Percentiles rank a stretch among this genome's conserved stretches.
Evolutionary conservation across 2,329 filamentous ascomycete species (phyloP).

Genomic region (Pseudocercospora eumusae): DNA sequence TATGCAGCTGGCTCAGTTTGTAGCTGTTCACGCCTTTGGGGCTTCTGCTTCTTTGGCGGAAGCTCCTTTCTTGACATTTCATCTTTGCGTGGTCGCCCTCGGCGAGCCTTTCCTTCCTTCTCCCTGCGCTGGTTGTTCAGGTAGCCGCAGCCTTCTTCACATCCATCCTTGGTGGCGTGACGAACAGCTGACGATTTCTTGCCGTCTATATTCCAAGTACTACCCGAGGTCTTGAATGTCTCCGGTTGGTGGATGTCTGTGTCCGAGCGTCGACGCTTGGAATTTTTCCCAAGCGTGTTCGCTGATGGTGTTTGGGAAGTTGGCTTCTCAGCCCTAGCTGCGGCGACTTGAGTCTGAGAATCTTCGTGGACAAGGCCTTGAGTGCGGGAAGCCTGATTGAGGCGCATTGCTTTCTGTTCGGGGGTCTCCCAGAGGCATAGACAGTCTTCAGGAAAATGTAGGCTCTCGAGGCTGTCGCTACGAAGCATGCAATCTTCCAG

Average conservation of each 20-base stretch:
- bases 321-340: background rate
- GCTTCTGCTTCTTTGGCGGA: background rate
- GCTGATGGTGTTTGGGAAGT: background rate
- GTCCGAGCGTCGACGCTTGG: background rate
- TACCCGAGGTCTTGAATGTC: background rate
- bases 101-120: background rate
- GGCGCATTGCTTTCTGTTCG: background rate
- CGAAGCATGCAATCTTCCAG: background rate
- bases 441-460: background rate
- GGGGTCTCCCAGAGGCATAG: background rate
- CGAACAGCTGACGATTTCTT: background rate
- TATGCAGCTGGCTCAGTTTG: background rate
- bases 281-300: background rate
- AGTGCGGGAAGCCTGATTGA: background rate
- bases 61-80: background rate
- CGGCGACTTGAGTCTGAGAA: background rate
- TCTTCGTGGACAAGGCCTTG: background rate
- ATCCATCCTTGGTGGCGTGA: background rate
- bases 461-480: background rate
- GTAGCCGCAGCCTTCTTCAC: background rate
- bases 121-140: conserved; percentile 6
- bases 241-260: background rate
- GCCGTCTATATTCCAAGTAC: background rate
- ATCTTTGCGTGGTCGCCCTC: conserved; percentile 13
- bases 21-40: background rate